Percentiles rank a stretch among this genome's conserved stretches.
Conservation (phyloP, 192 early-diverging fungal genomes). For the Podila minutissima region DNA sequence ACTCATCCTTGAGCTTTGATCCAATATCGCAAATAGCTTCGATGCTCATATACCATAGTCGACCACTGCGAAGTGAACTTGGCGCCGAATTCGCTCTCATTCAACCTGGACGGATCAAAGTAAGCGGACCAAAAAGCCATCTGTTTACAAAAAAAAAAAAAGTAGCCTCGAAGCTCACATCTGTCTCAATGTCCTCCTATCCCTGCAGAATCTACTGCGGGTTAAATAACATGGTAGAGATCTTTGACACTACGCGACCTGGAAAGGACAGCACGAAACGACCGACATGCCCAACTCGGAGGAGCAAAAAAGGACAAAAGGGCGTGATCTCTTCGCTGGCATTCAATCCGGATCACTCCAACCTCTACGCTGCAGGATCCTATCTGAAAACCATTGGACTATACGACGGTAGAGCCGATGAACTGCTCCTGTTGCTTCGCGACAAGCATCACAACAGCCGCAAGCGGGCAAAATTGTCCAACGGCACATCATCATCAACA, state of each 20-base stretch:
- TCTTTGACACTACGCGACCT: conserved; percentile 76
- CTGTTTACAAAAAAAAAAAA: neutral
- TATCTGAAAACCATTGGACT: conserved; percentile 76
- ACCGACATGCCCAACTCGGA: conserved; percentile 67
- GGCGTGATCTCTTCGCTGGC: conserved; percentile 79
- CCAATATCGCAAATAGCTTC: conserved; percentile 39
- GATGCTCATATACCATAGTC: conserved; percentile 73
- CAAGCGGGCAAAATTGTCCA: conserved; percentile 57
- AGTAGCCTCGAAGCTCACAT: neutral
- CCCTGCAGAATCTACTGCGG: conserved; percentile 71
- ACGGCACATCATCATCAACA: neutral
- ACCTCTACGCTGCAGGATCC: conserved; percentile 79
- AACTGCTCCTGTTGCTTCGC: conserved; percentile 60
- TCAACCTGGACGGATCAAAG: conserved; percentile 73
- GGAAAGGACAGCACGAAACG: conserved; percentile 60
- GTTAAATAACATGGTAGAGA: conserved; percentile 70
- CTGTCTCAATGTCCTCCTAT: neutral
- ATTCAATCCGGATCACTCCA: conserved; percentile 71
- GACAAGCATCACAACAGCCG: conserved; percentile 47
- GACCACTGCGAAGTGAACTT: conserved; percentile 73
- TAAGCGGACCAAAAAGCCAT: conserved; percentile 17
- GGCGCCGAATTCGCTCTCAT: conserved; percentile 72
- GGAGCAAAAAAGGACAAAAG: conserved; percentile 78
- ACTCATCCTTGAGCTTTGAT: neutral
- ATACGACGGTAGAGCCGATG: conserved; percentile 64